Evolutionary conservation across 2,329 filamentous ascomycete genomes (phyloP).

Genomic region (Verticillium zaregamsianum): DNA sequence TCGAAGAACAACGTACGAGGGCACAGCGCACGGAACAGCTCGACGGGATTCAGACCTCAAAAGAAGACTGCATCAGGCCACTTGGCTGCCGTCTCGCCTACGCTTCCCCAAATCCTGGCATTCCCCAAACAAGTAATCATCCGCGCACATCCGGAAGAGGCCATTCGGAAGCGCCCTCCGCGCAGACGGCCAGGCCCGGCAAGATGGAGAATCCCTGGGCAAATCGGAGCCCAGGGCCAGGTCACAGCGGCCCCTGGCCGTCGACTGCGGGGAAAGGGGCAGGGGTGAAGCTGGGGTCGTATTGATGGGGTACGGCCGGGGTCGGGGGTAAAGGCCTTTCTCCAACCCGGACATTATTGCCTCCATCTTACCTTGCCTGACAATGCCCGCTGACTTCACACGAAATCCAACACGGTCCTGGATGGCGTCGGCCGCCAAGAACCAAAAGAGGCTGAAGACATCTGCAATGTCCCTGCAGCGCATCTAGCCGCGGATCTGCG

Average conservation of each 20-base stretch:
- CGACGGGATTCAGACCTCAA: background rate
- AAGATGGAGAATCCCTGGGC: background rate
- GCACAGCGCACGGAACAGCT: background rate
- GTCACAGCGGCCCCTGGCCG: background rate
- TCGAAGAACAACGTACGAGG: background rate
- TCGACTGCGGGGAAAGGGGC: background rate
- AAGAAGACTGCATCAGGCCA: background rate
- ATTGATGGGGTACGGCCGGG: background rate
- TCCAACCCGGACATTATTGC: background rate
- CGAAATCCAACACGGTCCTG: background rate
- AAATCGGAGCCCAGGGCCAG: background rate
- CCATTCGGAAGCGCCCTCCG: conserved; percentile 1
- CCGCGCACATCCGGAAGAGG: conserved; percentile 1
- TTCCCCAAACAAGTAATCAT: background rate
- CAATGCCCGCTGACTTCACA: background rate
- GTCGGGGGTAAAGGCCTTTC: background rate
- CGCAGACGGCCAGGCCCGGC: background rate
- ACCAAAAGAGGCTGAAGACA: background rate
- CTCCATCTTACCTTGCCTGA: background rate
- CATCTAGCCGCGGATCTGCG: background rate
- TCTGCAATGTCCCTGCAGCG: background rate
- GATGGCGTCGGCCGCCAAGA: background rate
- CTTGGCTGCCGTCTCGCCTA: background rate
- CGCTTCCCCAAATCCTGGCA: background rate
- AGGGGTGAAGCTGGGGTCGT: background rate